A percentile compares a stretch with the other conserved stretches of the same genome.
These are phyloP conservation scores for Xenoacremonium recifei DNA, from an alignment of 2,329 filamentous ascomycete genomes.

Conservation along the genomic window DNA sequence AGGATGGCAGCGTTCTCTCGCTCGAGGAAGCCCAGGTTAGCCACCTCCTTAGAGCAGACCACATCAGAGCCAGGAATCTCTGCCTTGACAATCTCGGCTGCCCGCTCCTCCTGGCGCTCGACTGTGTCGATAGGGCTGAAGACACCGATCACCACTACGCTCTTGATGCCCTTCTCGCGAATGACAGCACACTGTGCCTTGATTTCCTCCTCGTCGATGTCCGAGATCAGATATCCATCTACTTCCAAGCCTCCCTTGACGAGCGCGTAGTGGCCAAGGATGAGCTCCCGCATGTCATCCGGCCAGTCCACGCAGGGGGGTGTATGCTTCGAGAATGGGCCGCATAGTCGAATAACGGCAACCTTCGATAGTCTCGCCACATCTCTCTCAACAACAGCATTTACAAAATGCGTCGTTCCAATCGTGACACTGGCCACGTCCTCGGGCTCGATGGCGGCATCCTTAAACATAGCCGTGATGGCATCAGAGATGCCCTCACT, in stretches of 20 bases:
- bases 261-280: constrained; percentile 44
- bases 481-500: constrained; percentile 45
- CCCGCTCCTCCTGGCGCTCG: constrained; percentile 48
- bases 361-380: constrained; percentile 45
- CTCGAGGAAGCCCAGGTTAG: constrained; percentile 55
- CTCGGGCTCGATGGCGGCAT: constrained; percentile 29
- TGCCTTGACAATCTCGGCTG: constrained; percentile 39
- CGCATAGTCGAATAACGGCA: constrained; percentile 54
- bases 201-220: constrained; percentile 43
- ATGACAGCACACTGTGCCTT: constrained; percentile 38
- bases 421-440: constrained; percentile 50
- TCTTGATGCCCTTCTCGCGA: constrained; percentile 40
- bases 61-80: constrained; percentile 43
- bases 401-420: constrained; percentile 58
- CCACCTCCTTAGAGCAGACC: constrained; percentile 51
- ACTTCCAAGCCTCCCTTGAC: constrained; percentile 52
- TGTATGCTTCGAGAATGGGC: constrained; percentile 50
- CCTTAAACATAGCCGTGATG: constrained; percentile 42
- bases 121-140: constrained; percentile 53
- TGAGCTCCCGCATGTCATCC: constrained; percentile 43
- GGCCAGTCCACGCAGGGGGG: constrained; percentile 56
- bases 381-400: constrained; percentile 56
- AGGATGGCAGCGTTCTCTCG: constrained; percentile 65
- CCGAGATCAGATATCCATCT: constrained; percentile 46
- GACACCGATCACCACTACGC: constrained; percentile 48